These are phyloP conservation scores for Verruconis gallopava DNA, from an alignment of 2,329 filamentous ascomycete species.

Conservation along the genomic window DNA sequence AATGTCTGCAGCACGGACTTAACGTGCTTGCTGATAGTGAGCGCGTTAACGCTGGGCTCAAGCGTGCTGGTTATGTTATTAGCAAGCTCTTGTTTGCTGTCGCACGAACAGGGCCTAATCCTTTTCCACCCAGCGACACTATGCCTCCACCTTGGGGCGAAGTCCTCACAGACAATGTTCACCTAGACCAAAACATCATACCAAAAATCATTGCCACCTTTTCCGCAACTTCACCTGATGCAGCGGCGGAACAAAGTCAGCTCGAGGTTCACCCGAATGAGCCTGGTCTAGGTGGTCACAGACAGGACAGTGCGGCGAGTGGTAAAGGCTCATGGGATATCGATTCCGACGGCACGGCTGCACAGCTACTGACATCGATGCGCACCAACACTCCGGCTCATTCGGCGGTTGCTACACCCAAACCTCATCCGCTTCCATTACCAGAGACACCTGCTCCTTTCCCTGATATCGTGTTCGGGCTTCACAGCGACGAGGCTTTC, in stretches of 20 bases:
- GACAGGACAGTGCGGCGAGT: not conserved
- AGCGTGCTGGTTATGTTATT: slow-evolving; percentile 5
- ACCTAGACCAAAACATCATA: slow-evolving; percentile 1
- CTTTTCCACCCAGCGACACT: not conserved
- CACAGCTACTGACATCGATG: slow-evolving; percentile 2
- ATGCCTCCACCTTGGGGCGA: slow-evolving; percentile 6
- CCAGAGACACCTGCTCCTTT: not conserved
- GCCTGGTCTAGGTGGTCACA: slow-evolving; percentile 3
- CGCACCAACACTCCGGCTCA: slow-evolving; percentile 5
- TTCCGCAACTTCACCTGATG: not conserved
- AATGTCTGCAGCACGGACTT: slow-evolving; percentile 1
- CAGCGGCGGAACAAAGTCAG: slow-evolving; percentile 3
- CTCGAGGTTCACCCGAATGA: slow-evolving; percentile 1
- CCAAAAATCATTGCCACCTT: slow-evolving; percentile 5
- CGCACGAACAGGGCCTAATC: slow-evolving; percentile 5
- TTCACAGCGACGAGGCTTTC: slow-evolving; percentile 7
- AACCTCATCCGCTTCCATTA: not conserved
- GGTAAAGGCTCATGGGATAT: not conserved
- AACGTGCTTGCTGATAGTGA: slow-evolving; percentile 3
- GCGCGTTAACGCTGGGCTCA: slow-evolving; percentile 7
- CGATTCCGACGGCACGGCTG: slow-evolving; percentile 5
- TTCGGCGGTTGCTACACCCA: not conserved
- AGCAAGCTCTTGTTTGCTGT: slow-evolving; percentile 6
- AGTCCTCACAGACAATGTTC: slow-evolving; percentile 1
- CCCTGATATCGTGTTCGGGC: slow-evolving; percentile 7